phyloP scores from a whole-genome alignment of 2,329 filamentous ascomycete genomes.

The Alternaria arborescens region DNA sequence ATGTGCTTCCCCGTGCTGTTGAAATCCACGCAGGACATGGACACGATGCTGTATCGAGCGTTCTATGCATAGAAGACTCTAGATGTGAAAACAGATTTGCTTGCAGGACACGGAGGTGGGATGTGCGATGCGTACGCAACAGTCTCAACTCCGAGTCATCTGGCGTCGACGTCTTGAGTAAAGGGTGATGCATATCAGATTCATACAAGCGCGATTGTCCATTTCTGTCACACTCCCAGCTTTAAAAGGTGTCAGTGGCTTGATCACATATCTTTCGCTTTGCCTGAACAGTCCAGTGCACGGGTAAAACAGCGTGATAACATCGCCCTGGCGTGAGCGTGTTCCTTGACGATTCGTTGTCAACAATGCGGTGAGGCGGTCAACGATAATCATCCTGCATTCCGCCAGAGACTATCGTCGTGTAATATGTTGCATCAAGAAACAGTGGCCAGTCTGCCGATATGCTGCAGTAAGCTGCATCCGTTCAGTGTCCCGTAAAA shows the following conservation, averaged over 20 bases:
- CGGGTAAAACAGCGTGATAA: background rate
- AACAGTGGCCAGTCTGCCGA: conserved; percentile 17
- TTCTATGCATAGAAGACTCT: background rate
- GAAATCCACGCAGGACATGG: background rate
- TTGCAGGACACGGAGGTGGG: background rate
- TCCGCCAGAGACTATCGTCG: conserved; percentile 10
- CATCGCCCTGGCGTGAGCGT: background rate
- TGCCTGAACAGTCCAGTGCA: background rate
- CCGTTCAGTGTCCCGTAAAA: conserved; percentile 1
- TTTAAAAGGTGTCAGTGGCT: conserved; percentile 1
- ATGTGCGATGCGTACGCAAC: background rate
- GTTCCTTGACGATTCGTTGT: conserved; percentile 1
- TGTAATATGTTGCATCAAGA: conserved; percentile 10
- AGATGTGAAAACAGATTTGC: background rate
- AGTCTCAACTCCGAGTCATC: background rate
- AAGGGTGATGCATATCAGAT: background rate
- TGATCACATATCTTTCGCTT: background rate
- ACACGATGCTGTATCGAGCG: background rate
- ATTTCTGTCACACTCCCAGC: conserved; percentile 1
- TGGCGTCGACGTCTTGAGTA: background rate
- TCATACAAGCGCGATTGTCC: conserved; percentile 1
- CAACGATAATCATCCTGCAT: background rate
- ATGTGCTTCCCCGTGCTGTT: background rate
- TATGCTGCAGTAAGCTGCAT: conserved; percentile 20
- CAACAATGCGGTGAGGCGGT: conserved; percentile 13